Base-by-base conservation (phyloP, 2,329 filamentous ascomycete genomes). In the Neofusicoccum kwambonambiense region DNA sequence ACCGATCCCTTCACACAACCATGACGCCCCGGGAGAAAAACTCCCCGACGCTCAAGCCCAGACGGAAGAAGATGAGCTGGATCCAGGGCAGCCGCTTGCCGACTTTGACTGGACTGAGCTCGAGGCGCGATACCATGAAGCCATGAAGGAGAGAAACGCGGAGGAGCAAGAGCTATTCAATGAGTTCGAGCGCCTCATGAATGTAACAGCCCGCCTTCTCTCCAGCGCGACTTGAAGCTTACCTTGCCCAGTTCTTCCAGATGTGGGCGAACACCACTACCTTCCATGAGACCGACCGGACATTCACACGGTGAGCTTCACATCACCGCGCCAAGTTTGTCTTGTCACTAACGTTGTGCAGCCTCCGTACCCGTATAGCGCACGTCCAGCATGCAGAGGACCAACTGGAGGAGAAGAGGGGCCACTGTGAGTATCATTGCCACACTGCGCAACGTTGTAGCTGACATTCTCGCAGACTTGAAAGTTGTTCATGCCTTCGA, bases 61-160 rank as follows among this genome's bases (percentile, higher is more conserved):
- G 13, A 19, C 22, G 8, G 72, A 75, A 2, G 62, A 64, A 1
- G 50, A 52, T n/a, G 52, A 51, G 15, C 44, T 61, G 22, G 63
- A 65, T 61, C 54, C 54, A 27, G 44, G 42, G 35, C 19, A 17
- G 11, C 54, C 54, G 3, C 78, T 91, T 66, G 77, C 80, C 51
- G 62, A 78, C 72, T 92, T 91, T 71, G 87, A 93, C 76, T 97
- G 93, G 93, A 81, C 88, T 2, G 84, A 89, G n/a, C 88, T 97
- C 37, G 84, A 93, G 75, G 73, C 80, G 1, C 86, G 87, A 47
- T 96, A 93, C 70, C 83, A 89, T 66, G 79, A 84, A 61, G 87
- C 87, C 17, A 85, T 96, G 70, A 77, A 81, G 13, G 82, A 88
- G 45, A 85, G 89, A 39, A 84, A 88, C 60, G 80, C 81, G 2